A percentile compares a stretch with the other conserved stretches of the same genome.
Conservation (phyloP, 2,329 filamentous ascomycete genomes). For the Ascochyta clinopodiicola region DNA sequence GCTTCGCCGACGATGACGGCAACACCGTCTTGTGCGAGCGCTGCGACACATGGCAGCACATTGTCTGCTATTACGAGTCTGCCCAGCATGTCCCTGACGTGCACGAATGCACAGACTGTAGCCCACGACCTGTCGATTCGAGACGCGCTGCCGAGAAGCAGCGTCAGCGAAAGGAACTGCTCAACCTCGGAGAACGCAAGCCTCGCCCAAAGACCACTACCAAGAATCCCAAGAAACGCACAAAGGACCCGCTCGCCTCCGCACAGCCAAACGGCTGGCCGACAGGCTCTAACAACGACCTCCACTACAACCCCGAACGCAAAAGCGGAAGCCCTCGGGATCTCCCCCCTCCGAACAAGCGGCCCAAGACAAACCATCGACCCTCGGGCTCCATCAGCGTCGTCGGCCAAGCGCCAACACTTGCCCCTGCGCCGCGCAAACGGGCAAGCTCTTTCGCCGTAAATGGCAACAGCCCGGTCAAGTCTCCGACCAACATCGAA, state of each 20-base stretch:
- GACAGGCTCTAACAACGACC: constrained; percentile 64
- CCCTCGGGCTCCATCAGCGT: constrained; percentile 77
- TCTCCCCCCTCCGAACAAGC: constrained; percentile 72
- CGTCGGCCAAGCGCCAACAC: constrained; percentile 69
- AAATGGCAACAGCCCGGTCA: constrained; percentile 77
- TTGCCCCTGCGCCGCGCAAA: constrained; percentile 68
- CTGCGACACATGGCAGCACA: constrained; percentile 98
- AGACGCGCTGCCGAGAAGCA: constrained; percentile 78
- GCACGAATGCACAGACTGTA: constrained; percentile 90
- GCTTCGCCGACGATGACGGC: constrained; percentile 92
- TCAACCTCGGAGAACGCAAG: constrained; percentile 64
- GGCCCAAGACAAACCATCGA: constrained; percentile 81
- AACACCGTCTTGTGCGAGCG: constrained; percentile 95
- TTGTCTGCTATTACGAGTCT: constrained; percentile 91
- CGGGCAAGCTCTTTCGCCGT: constrained; percentile 63
- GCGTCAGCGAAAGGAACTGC: constrained; percentile 64
- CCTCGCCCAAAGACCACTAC: constrained; percentile 76
- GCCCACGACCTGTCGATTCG: constrained; percentile 75
- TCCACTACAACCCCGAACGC: constrained; percentile 54
- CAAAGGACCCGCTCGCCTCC: constrained; percentile 68
- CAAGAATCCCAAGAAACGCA: constrained; percentile 89
- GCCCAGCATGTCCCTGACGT: constrained; percentile 72
- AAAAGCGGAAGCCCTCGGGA: constrained; percentile 60
- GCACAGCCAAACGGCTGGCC: constrained; percentile 71
- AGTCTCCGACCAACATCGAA: constrained; percentile 71